These are phyloP conservation scores for Camellia sinensis DNA, from an alignment of 148 eudicot species.

Conservation along the genomic window DNA sequence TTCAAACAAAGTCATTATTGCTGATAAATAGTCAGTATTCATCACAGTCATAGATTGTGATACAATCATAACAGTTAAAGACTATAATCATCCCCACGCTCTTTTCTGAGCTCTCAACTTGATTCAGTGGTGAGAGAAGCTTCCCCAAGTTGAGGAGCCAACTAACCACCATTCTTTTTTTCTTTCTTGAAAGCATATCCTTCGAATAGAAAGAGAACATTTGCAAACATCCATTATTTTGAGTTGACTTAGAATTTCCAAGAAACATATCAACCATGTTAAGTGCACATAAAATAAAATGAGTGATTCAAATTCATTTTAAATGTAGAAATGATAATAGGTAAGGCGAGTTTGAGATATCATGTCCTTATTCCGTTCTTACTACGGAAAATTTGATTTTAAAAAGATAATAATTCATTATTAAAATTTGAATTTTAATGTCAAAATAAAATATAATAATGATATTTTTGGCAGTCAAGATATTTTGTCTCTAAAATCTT, in stretches of 20 bases:
- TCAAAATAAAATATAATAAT: too few species aligned
- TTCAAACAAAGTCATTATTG: neutral
- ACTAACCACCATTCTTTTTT: neutral
- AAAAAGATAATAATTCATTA: too few species aligned
- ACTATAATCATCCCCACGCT: neutral
- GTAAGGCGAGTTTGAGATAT: too few species aligned
- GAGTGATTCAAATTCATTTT: too few species aligned
- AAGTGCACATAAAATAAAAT: too few species aligned
- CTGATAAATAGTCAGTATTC: neutral
- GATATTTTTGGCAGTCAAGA: too few species aligned
- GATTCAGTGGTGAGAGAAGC: neutral
- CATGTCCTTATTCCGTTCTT: too few species aligned
- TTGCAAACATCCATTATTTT: neutral
- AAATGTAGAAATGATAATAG: too few species aligned
- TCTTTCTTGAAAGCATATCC: neutral
- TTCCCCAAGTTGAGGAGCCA: slow-evolving; percentile 17
- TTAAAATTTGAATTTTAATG: too few species aligned
- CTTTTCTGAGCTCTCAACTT: neutral
- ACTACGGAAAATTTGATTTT: too few species aligned
- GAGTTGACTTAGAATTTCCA: neutral
- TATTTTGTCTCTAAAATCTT: too few species aligned
- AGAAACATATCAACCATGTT: too few species aligned
- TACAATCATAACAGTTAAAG: neutral
- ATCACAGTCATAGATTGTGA: neutral
- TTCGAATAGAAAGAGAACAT: neutral